A percentile compares a stretch with the other conserved stretches of the same genome.
Conservation (phyloP, 208 protist species). For the Trypanosoma vivax region DNA sequence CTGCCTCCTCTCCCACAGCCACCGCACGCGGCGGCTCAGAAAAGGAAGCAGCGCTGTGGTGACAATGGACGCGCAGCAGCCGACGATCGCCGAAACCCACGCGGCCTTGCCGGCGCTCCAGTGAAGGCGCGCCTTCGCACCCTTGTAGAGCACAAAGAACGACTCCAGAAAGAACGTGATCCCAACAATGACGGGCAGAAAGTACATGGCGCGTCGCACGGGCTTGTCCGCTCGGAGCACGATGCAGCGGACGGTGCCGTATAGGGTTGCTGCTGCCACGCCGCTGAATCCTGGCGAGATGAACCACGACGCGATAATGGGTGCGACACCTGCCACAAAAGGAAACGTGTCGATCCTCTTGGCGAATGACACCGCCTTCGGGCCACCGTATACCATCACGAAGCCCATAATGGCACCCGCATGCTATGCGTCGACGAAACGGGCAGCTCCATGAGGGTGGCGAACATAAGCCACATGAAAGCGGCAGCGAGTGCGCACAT, state of each 20-base stretch:
- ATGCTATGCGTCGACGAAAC: conserved; percentile 81
- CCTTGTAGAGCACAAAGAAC: conserved; percentile 80
- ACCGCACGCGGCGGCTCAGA: conserved; percentile 35
- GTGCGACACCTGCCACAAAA: conserved; percentile 58
- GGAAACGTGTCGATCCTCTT: conserved; percentile 48
- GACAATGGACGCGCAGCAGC: conserved; percentile 27
- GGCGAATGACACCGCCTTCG: conserved; percentile 49
- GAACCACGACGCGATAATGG: conserved; percentile 78
- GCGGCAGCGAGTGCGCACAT: conserved; percentile 56
- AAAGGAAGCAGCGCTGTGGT: conserved; percentile 49
- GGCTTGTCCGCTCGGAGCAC: conserved; percentile 57
- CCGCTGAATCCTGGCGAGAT: conserved; percentile 73
- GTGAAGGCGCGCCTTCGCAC: conserved; percentile 44
- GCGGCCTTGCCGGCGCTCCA: conserved; percentile 38
- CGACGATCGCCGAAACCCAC: conserved; percentile 58
- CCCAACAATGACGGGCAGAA: conserved; percentile 51
- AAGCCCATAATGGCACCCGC: conserved; percentile 76
- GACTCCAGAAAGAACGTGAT: conserved; percentile 75
- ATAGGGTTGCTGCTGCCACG: conserved; percentile 46
- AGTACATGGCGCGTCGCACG: conserved; percentile 39
- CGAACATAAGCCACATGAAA: conserved; percentile 60
- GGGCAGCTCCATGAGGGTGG: conserved; percentile 56
- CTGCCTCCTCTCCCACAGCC: conserved; percentile 23
- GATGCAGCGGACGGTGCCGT: conserved; percentile 34
- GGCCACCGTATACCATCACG: conserved; percentile 68